A percentile compares a stretch with the other conserved stretches of the same genome.
Conservation (phyloP, 345 rosid genomes). For the Acer saccharum region DNA sequence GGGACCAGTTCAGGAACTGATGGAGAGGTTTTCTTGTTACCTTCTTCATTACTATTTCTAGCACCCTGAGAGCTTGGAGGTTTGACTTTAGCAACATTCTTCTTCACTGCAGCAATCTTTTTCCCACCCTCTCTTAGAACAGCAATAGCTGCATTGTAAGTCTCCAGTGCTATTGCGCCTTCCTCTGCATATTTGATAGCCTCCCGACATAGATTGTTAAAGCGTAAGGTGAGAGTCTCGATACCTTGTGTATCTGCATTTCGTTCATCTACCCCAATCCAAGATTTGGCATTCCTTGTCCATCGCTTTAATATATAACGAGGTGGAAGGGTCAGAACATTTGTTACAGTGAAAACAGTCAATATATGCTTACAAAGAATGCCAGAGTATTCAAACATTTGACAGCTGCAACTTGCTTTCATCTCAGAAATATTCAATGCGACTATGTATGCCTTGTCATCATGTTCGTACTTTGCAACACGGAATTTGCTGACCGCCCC, state of each 20-base stretch:
- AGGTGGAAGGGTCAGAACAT: conserved; percentile 62
- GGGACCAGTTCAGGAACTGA: conserved; percentile 42
- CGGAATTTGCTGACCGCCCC: conserved; percentile 45
- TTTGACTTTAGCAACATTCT: conserved; percentile 41
- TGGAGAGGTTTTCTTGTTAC: conserved; percentile 36
- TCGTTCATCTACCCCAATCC: conserved; percentile 44
- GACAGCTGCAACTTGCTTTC: conserved; percentile 65
- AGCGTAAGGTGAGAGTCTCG: conserved; percentile 50
- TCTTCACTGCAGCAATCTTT: conserved; percentile 46
- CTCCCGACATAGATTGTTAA: conserved; percentile 56
- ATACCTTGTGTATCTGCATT: conserved; percentile 33
- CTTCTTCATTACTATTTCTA: conserved; percentile 45
- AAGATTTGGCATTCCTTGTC: conserved; percentile 62
- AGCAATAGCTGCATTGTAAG: conserved; percentile 47
- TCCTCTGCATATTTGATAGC: conserved; percentile 61
- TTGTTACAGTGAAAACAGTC: conserved; percentile 69
- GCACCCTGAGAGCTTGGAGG: conserved; percentile 41
- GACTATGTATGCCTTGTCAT: conserved; percentile 58
- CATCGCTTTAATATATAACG: conserved; percentile 62
- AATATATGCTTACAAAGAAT: conserved; percentile 63
- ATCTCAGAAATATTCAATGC: conserved; percentile 44
- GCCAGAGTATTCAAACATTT: conserved; percentile 71
- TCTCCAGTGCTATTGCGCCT: conserved; percentile 57
- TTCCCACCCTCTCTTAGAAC: conserved; percentile 49
- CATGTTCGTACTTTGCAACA: conserved; percentile 65